phyloP scores from a whole-genome alignment of 164 flowering plant species.

The Dillenia suffruticosa region DNA sequence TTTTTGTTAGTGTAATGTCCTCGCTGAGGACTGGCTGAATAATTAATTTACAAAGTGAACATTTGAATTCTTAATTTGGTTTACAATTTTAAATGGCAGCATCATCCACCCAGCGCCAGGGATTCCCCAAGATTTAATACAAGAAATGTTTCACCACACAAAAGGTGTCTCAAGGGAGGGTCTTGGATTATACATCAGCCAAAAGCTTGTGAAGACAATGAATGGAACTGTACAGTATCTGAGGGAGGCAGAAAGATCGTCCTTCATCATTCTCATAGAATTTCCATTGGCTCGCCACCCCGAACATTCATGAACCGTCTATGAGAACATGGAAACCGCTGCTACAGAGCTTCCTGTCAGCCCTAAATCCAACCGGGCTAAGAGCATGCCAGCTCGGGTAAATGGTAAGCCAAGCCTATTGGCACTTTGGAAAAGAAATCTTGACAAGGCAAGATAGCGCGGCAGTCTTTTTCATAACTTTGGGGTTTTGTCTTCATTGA shows the following conservation, averaged over 20 bases:
- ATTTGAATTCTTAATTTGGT: background rate
- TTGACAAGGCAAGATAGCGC: no score
- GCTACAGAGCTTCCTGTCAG: no score
- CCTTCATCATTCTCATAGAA: conserved; percentile 63
- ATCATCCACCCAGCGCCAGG: conserved; percentile 85
- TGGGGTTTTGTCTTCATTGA: no score
- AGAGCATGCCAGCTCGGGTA: no score
- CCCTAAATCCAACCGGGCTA: no score
- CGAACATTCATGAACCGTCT: background rate
- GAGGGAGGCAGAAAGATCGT: conserved; percentile 61
- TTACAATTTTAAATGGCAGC: conserved; percentile 33
- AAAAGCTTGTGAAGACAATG: conserved; percentile 79
- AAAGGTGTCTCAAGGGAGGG: conserved; percentile 68
- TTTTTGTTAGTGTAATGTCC: no score
- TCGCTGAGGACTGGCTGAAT: no score
- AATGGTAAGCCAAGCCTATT: no score
- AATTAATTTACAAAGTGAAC: no score
- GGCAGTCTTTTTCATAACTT: no score
- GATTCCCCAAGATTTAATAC: conserved; percentile 62
- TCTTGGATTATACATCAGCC: conserved; percentile 68
- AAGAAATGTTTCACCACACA: conserved; percentile 69
- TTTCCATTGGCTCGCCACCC: conserved; percentile 45
- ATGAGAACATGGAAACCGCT: no score
- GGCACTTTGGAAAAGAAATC: no score
- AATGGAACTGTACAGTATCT: conserved; percentile 78